Evolutionary conservation across 306 rosid genomes (phyloP).

Genomic region (Clitoria ternatea): DNA sequence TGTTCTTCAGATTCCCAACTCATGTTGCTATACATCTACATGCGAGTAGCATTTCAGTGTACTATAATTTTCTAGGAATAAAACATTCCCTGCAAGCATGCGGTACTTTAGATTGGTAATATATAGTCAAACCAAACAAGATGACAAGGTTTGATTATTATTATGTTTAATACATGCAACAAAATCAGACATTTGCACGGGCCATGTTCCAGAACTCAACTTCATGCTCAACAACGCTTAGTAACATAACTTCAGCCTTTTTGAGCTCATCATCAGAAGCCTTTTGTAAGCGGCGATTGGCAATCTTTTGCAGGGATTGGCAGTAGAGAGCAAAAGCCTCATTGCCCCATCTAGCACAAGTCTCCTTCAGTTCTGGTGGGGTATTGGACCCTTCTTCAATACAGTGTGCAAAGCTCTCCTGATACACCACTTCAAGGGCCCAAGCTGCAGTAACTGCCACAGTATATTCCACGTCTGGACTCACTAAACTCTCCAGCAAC

Average conservation of each 20-base stretch:
- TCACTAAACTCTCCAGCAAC: constrained; percentile 63
- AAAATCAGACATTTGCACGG: constrained; percentile 25
- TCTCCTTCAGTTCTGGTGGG: constrained; percentile 57
- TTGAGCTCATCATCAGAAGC: constrained; percentile 40
- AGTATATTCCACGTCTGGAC: constrained; percentile 50
- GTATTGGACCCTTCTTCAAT: constrained; percentile 58
- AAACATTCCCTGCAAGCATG: background rate
- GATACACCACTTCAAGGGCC: constrained; percentile 84
- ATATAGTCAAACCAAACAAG: background rate
- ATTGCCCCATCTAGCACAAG: constrained; percentile 81
- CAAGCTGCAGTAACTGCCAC: constrained; percentile 70
- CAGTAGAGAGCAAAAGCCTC: constrained; percentile 71
- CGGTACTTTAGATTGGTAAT: background rate
- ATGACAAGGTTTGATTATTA: background rate
- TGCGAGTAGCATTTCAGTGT: background rate
- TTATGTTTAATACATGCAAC: background rate
- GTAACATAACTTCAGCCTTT: constrained; percentile 49
- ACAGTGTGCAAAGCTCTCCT: constrained; percentile 74
- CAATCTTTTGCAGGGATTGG: constrained; percentile 44
- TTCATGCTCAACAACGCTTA: constrained; percentile 59
- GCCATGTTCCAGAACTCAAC: constrained; percentile 86
- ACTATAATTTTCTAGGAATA: background rate
- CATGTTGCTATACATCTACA: background rate
- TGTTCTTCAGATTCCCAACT: background rate
- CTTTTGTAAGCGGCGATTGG: constrained; percentile 40